phyloP scores from a whole-genome alignment of 768 basidiomycete genomes.

The Boletus fagicola region DNA sequence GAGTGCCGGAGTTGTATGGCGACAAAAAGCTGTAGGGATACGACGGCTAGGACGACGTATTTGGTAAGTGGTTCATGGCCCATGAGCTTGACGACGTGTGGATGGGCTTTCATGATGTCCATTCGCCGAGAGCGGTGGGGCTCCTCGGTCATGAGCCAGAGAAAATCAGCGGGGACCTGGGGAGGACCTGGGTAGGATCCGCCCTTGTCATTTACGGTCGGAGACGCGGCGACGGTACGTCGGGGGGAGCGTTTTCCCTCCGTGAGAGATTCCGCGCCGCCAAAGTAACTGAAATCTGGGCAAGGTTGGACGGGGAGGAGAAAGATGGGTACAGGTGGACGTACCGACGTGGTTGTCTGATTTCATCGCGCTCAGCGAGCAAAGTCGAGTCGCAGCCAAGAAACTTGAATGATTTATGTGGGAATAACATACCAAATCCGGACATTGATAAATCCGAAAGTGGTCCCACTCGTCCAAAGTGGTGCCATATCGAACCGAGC shows the following conservation, averaged over 20 bases:
- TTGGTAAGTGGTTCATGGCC: conserved; percentile 91
- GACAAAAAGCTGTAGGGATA: conserved; percentile 65
- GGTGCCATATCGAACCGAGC: conserved; percentile 19
- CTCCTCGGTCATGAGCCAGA: conserved; percentile 98
- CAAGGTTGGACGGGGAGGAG: neutral
- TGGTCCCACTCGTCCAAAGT: conserved; percentile 25
- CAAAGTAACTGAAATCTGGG: conserved; percentile 75
- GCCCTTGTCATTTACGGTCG: conserved; percentile 40
- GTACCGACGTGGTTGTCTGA: conserved; percentile 21
- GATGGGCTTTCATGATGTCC: conserved; percentile 92
- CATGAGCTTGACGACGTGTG: conserved; percentile 96
- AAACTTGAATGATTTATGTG: conserved; percentile 16
- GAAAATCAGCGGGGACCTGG: conserved; percentile 80
- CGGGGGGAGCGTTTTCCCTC: conserved; percentile 53
- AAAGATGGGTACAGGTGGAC: neutral
- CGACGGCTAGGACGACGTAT: conserved; percentile 82
- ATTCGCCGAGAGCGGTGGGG: conserved; percentile 87
- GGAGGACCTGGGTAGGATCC: conserved; percentile 50
- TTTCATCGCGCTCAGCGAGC: conserved; percentile 9
- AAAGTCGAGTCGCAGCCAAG: neutral
- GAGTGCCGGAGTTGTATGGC: conserved; percentile 68
- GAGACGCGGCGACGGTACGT: conserved; percentile 48
- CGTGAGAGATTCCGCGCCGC: conserved; percentile 75
- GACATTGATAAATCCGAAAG: conserved; percentile 15
- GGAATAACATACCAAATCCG: conserved; percentile 24